Percentiles rank a stretch among this genome's conserved stretches.
Evolutionary conservation across 371 early-diverging fungal species (phyloP).

Genomic region (Blakeslea trispora): DNA sequence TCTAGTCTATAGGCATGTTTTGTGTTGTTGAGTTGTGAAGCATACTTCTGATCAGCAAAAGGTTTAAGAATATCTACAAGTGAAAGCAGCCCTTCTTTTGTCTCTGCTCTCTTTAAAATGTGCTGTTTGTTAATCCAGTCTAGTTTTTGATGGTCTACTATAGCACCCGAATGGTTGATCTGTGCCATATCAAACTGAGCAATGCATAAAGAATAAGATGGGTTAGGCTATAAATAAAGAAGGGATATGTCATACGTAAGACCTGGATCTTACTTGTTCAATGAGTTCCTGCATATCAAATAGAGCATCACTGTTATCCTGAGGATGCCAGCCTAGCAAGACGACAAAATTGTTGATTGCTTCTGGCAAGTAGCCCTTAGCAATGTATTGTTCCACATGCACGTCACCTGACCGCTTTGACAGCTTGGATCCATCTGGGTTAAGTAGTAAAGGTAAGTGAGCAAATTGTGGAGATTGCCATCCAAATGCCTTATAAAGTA

Average conservation of each 20-base stretch:
- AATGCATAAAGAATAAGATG: background rate
- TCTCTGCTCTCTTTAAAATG: constrained; percentile 54
- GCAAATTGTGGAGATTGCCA: constrained; percentile 82
- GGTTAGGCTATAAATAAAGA: too few relatives aligned
- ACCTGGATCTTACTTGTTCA: constrained; percentile 52
- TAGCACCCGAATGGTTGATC: constrained; percentile 75
- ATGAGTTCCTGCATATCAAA: constrained; percentile 70
- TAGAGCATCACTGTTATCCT: constrained; percentile 18
- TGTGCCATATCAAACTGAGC: constrained; percentile 68
- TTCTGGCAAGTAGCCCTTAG: constrained; percentile 85
- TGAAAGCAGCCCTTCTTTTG: constrained; percentile 42
- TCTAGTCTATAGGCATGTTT: constrained; percentile 27
- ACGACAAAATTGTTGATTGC: constrained; percentile 90
- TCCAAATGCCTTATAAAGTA: constrained; percentile 81
- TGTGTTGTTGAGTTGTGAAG: constrained; percentile 16
- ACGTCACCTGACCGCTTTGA: constrained; percentile 86
- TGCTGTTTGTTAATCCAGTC: constrained; percentile 88
- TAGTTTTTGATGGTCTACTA: constrained; percentile 78
- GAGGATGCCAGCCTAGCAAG: constrained; percentile 83
- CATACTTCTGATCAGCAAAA: constrained; percentile 27
- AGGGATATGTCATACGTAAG: too few relatives aligned
- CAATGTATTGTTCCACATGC: constrained; percentile 69
- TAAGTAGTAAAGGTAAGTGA: constrained; percentile 89
- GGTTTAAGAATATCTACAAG: constrained; percentile 43
- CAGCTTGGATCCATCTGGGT: constrained; percentile 81